phyloP scores from a whole-genome alignment of 306 rosid species.

The Delonix regia region DNA sequence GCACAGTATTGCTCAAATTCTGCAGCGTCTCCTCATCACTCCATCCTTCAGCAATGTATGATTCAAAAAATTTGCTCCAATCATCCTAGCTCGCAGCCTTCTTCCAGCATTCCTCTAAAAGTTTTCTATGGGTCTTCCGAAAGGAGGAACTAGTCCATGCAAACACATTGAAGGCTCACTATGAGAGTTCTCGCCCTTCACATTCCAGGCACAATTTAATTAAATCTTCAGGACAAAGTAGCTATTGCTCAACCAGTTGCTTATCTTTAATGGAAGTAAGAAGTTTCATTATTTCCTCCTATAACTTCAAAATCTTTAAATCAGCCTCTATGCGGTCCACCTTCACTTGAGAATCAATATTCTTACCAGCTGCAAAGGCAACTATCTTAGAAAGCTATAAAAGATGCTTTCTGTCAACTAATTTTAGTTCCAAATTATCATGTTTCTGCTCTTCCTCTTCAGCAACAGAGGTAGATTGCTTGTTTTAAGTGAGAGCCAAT shows the following conservation, averaged over 20 bases:
- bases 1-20: slow-evolving; percentile 59
- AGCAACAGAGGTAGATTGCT: slow-evolving; percentile 40
- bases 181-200: slow-evolving; percentile 52
- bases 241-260: slow-evolving; percentile 55
- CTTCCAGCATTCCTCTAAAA: slow-evolving; percentile 89
- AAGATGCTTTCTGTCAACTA: too few species aligned
- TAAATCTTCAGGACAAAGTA: slow-evolving; percentile 76
- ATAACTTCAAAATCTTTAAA: slow-evolving; percentile 80
- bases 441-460: slow-evolving; percentile 54
- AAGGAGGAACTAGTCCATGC: slow-evolving; percentile 79
- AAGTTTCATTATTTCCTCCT: too few species aligned
- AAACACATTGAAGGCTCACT: slow-evolving; percentile 73
- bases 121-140: slow-evolving; percentile 59
- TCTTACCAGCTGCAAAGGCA: slow-evolving; percentile 77
- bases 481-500: slow-evolving; percentile 71
- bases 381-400: slow-evolving; percentile 86
- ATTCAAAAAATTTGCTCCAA: slow-evolving; percentile 68
- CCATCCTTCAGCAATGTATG: slow-evolving; percentile 72
- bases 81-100: slow-evolving; percentile 75
- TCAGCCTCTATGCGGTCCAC: slow-evolving; percentile 89
- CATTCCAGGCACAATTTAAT: slow-evolving; percentile 74
- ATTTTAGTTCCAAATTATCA: too few species aligned
- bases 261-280: too few species aligned
- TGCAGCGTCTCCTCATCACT: slow-evolving; percentile 72
- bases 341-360: slow-evolving; percentile 61